phyloP scores from a whole-genome alignment of 2,329 filamentous ascomycete species.

The Ramularia endophylla region DNA sequence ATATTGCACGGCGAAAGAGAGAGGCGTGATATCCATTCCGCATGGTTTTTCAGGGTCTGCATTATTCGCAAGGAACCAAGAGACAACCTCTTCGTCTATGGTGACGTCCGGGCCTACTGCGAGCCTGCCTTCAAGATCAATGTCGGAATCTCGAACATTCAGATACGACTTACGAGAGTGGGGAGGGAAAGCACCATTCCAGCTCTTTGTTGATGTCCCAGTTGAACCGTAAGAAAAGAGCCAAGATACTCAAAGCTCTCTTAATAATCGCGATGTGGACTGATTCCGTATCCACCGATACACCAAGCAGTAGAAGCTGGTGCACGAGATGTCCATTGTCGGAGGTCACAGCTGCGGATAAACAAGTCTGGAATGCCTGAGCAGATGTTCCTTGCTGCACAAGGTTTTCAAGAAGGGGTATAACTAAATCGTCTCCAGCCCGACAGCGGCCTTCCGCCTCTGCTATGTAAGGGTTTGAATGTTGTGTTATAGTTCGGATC shows the following conservation, averaged over 20 bases:
- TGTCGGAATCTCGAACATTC: too few relatives aligned
- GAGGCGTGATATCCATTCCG: slow-evolving; percentile 2
- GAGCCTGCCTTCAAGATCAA: too few relatives aligned
- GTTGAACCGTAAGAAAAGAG: slow-evolving; percentile 3
- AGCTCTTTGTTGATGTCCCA: slow-evolving; percentile 8
- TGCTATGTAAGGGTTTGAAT: too few relatives aligned
- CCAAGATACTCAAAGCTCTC: slow-evolving; percentile 5
- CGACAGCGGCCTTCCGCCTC: too few relatives aligned
- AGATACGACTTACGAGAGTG: slow-evolving; percentile 6
- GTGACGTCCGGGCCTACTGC: too few relatives aligned
- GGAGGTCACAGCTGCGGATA: slow-evolving; percentile 4
- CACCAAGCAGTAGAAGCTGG: slow-evolving; percentile 2
- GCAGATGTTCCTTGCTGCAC: too few relatives aligned
- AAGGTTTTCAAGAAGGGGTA: too few relatives aligned
- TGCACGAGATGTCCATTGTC: slow-evolving; percentile 2
- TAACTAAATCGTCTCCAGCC: too few relatives aligned
- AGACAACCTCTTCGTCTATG: neutral
- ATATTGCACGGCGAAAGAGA: slow-evolving; percentile 1
- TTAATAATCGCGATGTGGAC: slow-evolving; percentile 3
- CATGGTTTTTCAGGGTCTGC: slow-evolving; percentile 2
- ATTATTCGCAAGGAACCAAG: slow-evolving; percentile 2
- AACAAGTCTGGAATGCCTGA: slow-evolving; percentile 2
- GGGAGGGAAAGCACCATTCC: slow-evolving; percentile 7
- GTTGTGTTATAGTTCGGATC: too few relatives aligned
- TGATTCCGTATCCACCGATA: slow-evolving; percentile 1